Evolutionary conservation across 176 grass and related monocot genomes (phyloP).

Genomic region (Puya raimondii): DNA sequence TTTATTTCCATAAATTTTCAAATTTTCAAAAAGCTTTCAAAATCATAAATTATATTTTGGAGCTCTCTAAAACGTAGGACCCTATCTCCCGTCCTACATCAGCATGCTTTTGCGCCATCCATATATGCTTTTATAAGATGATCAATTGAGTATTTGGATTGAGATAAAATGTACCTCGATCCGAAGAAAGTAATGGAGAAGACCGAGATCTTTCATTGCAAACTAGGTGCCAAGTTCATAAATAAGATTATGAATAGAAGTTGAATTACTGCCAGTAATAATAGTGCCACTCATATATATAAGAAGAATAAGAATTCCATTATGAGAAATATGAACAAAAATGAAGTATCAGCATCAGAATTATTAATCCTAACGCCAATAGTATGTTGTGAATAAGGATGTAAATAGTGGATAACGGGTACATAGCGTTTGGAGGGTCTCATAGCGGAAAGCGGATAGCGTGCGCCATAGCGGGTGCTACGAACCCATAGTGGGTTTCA

Average conservation of each 20-base stretch:
- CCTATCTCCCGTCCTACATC: too few species aligned
- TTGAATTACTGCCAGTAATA: too few species aligned
- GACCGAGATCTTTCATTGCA: neutral
- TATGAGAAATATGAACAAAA: neutral
- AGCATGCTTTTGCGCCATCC: neutral
- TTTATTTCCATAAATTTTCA: too few species aligned
- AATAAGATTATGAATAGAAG: neutral
- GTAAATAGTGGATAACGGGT: too few species aligned
- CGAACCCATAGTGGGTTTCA: too few species aligned
- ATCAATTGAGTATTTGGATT: neutral
- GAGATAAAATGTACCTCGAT: neutral
- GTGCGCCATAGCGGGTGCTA: too few species aligned
- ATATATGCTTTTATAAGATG: neutral
- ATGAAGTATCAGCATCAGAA: neutral
- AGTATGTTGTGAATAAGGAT: neutral
- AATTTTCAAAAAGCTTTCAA: too few species aligned
- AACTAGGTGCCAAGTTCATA: neutral
- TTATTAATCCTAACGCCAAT: neutral
- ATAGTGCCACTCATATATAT: too few species aligned
- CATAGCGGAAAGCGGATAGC: too few species aligned
- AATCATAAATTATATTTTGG: too few species aligned
- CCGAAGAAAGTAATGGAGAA: neutral
- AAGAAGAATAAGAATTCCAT: neutral
- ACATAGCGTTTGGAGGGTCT: too few species aligned
- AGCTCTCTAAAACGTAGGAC: too few species aligned